Evolutionary conservation across 2,329 filamentous ascomycete species (phyloP).

Genomic region (Coniochaeta sp.): DNA sequence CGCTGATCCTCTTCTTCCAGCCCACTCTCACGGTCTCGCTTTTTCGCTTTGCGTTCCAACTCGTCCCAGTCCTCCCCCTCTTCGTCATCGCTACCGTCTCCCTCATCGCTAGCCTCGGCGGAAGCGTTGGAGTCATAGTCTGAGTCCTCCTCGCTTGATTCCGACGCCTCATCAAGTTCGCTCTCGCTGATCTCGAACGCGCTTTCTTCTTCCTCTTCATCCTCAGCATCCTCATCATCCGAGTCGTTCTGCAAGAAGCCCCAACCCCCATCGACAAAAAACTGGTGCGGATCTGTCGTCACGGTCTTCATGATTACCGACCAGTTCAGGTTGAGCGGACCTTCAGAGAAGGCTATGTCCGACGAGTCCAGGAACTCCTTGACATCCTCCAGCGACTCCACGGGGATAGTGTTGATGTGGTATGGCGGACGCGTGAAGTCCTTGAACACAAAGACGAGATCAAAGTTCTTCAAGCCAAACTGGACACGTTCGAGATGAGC

Average conservation of each 20-base stretch:
- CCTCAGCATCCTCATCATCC: slow-evolving; percentile 71
- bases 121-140: slow-evolving; percentile 89
- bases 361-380: slow-evolving; percentile 97
- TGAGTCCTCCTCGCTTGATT: slow-evolving; percentile 71
- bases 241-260: slow-evolving; percentile 82
- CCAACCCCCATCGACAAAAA: slow-evolving; percentile 95
- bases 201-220: slow-evolving; percentile 81
- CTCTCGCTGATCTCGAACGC: slow-evolving; percentile 87
- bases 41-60: slow-evolving; percentile 82
- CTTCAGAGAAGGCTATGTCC: slow-evolving; percentile 90
- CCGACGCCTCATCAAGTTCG: slow-evolving; percentile 76
- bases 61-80: slow-evolving; percentile 92
- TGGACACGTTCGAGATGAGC: slow-evolving; percentile 93
- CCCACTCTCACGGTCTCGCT: slow-evolving; percentile 62
- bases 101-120: slow-evolving; percentile 73
- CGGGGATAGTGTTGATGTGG: slow-evolving; percentile 96
- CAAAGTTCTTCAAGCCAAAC: slow-evolving; percentile 98
- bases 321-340: slow-evolving; percentile 97
- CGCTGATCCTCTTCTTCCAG: slow-evolving; percentile 68
- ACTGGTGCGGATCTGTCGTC: slow-evolving; percentile 83
- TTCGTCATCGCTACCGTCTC: slow-evolving; percentile 64
- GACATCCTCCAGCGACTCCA: slow-evolving; percentile 88
- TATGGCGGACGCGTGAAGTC: slow-evolving; percentile 86
- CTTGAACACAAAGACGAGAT: slow-evolving; percentile 97
- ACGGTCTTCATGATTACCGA: slow-evolving; percentile 99